Conservation (phyloP, 2,329 filamentous ascomycete species). For the Pezicula neosporulosa region DNA sequence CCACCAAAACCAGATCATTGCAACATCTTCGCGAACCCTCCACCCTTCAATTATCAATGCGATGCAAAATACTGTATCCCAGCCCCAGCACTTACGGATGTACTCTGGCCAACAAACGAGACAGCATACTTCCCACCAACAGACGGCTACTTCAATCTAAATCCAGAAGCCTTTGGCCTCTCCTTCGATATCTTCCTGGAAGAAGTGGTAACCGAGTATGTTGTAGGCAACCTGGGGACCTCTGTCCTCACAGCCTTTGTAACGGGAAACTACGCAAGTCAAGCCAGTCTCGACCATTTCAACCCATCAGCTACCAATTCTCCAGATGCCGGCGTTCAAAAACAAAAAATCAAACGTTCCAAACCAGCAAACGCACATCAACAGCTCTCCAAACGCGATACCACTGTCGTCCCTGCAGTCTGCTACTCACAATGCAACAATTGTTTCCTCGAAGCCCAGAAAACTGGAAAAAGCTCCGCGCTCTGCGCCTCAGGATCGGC, state of each 20-base stretch:
- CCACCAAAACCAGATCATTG: constrained; percentile 34
- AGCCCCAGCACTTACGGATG: constrained; percentile 23
- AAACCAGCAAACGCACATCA: constrained; percentile 5
- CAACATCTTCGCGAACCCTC: constrained; percentile 36
- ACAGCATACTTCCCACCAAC: constrained; percentile 50
- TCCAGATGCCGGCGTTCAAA: not conserved
- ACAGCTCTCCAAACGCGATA: constrained; percentile 36
- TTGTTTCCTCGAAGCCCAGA: constrained; percentile 41
- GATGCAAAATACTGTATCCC: constrained; percentile 35
- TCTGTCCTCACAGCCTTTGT: constrained; percentile 36
- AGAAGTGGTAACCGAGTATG: constrained; percentile 32
- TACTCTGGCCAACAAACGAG: constrained; percentile 39
- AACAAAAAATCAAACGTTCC: not conserved
- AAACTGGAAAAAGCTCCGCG: constrained; percentile 39
- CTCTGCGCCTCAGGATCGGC: constrained; percentile 42
- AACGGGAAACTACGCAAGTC: constrained; percentile 54
- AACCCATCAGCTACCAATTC: constrained; percentile 12
- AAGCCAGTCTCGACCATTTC: constrained; percentile 42
- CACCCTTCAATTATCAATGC: constrained; percentile 34
- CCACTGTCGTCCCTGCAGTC: constrained; percentile 35
- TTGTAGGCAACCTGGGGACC: constrained; percentile 14
- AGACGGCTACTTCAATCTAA: constrained; percentile 61
- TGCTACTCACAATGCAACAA: constrained; percentile 55
- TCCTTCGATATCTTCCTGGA: constrained; percentile 58
- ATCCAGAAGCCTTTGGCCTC: constrained; percentile 59